Base-by-base conservation (phyloP, 2,329 filamentous ascomycete genomes). In the Elsinoe ampelina region DNA sequence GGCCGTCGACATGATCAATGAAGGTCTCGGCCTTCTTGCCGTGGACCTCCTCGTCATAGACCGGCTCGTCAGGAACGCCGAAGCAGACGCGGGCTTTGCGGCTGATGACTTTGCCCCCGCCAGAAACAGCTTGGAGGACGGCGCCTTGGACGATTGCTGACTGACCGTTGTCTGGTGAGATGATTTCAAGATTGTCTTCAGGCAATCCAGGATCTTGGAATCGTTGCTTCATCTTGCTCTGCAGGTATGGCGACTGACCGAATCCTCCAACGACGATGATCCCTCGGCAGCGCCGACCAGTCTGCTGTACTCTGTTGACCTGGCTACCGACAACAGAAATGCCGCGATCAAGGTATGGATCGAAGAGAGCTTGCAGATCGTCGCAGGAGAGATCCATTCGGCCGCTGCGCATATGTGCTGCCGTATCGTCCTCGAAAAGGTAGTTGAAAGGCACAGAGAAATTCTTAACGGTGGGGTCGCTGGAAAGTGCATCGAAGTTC, bases 191-290 rank as follows among this genome's bases (percentile, higher is more conserved):
- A 20, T 3, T 22, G 4, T 39, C 17, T 2, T 39, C 12, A 4
- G 36, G 36, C n/a, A 5, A 6, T 17, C 20, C 20, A 20, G 41
- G n/a, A 6, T 45, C 19, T 58, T 76, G 77, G 65, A 91, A 91
- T 66, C 87, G 83, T 34, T 76, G 68, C 68, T 87, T 88, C 61
- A 92, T 76, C 2, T 81, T 77, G 38, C 80, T 80, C 72, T 89
- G 88, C 5, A 89, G 77, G 67, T 87, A 87, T 20, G 66, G 66
- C 10, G 82, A 87, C 72, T 90, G 86, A 0, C 87, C 87, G 64
- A 92, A 91, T 5, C 87, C 87, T 61, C 88, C 87, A 0, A 92
- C 87, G 4, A 92, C 77, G 43, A 91, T 84, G 61, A 92, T 89
- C n/a, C 86, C 86, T 47, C 72, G 73, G 1, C 76, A 72, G 5